phyloP scores from a whole-genome alignment of 1,139 yeast genomes.

The Casaregolazyma suthepensis region DNA sequence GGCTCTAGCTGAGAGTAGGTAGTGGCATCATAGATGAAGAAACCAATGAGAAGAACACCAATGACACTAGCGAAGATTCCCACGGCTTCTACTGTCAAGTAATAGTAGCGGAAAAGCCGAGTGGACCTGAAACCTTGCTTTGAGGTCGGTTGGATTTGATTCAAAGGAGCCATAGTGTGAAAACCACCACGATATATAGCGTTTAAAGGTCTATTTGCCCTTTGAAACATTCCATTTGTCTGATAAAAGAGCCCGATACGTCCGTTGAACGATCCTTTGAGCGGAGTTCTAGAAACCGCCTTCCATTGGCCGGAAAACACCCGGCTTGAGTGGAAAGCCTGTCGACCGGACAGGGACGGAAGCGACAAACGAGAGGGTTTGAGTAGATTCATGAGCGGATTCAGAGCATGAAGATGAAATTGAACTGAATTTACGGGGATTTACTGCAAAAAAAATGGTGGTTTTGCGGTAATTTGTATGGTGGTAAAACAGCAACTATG shows the following conservation, averaged over 20 bases:
- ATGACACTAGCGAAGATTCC: conserved; percentile 21
- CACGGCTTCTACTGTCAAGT: conserved; percentile 18
- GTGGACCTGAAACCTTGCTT: conserved; percentile 6
- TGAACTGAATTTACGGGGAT: not conserved
- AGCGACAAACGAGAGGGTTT: not conserved
- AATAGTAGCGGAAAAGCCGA: conserved; percentile 14
- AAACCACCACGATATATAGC: not conserved
- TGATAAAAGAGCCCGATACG: not conserved
- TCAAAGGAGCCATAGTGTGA: not conserved
- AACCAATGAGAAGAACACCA: conserved; percentile 30
- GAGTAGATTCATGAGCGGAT: not conserved
- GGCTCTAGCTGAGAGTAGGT: conserved; percentile 41
- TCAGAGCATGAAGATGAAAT: not conserved
- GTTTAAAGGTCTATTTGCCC: too few species aligned
- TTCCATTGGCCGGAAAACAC: not conserved
- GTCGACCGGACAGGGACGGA: not conserved
- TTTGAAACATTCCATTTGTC: not conserved
- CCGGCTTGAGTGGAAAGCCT: not conserved
- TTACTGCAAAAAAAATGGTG: not conserved
- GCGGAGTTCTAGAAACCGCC: not conserved
- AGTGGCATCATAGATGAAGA: conserved; percentile 57
- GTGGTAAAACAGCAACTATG: not conserved
- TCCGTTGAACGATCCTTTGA: not conserved
- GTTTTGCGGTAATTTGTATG: not conserved
- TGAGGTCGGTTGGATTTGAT: not conserved